A percentile compares a stretch with the other conserved stretches of the same genome.
Evolutionary conservation across 2,329 filamentous ascomycete species (phyloP).

Genomic region (Colletotrichum navitas): DNA sequence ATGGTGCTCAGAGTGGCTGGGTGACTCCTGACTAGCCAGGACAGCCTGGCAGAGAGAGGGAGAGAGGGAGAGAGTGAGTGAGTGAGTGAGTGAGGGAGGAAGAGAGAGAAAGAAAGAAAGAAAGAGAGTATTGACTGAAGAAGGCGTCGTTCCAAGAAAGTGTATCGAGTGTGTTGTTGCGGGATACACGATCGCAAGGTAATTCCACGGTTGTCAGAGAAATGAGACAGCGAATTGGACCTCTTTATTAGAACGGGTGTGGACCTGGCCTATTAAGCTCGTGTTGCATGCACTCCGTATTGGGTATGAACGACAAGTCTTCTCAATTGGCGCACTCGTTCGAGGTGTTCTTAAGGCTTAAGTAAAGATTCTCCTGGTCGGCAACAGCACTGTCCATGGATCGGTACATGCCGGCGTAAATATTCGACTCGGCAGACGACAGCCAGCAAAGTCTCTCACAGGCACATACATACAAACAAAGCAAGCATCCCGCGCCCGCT

Average conservation of each 20-base stretch:
- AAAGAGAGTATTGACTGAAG: not conserved
- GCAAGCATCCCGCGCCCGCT: slow-evolving; percentile 10
- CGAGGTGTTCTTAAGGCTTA: not conserved
- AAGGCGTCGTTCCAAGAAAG: not conserved
- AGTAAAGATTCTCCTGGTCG: not conserved
- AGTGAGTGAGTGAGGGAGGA: no score
- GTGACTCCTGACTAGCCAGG: not conserved
- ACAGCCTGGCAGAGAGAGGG: no score
- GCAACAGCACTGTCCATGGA: not conserved
- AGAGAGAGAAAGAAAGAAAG: not conserved
- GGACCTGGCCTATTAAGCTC: slow-evolving; percentile 19
- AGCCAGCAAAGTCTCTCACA: slow-evolving; percentile 12
- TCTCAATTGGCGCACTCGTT: slow-evolving; percentile 15
- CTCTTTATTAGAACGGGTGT: slow-evolving; percentile 2
- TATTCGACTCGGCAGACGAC: slow-evolving; percentile 25
- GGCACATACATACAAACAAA: not conserved
- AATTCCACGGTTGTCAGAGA: slow-evolving; percentile 25
- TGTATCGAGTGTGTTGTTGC: not conserved
- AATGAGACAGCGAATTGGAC: slow-evolving; percentile 19
- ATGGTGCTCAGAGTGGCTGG: slow-evolving; percentile 1
- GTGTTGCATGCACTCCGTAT: slow-evolving; percentile 1
- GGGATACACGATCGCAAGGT: slow-evolving; percentile 17
- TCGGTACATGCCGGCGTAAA: slow-evolving; percentile 6
- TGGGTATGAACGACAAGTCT: slow-evolving; percentile 13
- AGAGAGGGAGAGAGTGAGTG: not conserved